Evolutionary conservation across 2,329 filamentous ascomycete genomes (phyloP), one percentile per base, ranked within the genome.

Genomic region (Aspergillus arachidicola): DNA sequence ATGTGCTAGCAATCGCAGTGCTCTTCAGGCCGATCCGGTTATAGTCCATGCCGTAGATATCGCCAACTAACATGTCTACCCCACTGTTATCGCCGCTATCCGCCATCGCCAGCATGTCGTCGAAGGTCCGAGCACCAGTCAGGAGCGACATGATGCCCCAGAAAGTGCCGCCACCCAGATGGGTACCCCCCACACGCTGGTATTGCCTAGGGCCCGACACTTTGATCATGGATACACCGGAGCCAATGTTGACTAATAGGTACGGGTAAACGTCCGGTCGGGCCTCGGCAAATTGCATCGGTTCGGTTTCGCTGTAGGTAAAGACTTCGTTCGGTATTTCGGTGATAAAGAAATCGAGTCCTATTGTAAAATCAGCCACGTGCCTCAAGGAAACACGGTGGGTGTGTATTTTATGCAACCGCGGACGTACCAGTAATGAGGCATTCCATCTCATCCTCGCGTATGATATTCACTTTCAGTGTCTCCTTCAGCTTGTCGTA

Each of bases 391-490:
- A 41, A 41, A 2, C 38, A 41, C 38, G 19, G 16, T 41, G 38
- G 38, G 5, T 41, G 3, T 19, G 38, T n/a, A 41, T 41, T 3
- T n/a, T n/a, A 16, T 16, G 38, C 6, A 41, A 16, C 16, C 14
- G 9, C 41, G n/a, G 50, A 68, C 83, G 68, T 78, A 93, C 92
- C 93, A 73, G 95, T 95, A 67, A 99, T 99, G 63, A 99, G 82
- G 75, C 95, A 99, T 78, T 97, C 93, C 95, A 99, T 99, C 81
- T 99, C 95, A 73, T 99, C 95, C 79, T 98, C 95, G 50, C 93
- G 85, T 72, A 94, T 83, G 23, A 99, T 93, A 74, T 97, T 91
- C 1, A 97, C 92, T 16, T 91, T 91, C 57, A 99, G 82, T 5
- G 90, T 88, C 66, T 94, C 87, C 74, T 89, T 89, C 71, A 99